Conservation (phyloP, 164 flowering plant genomes). For the Aristolochia contorta region DNA sequence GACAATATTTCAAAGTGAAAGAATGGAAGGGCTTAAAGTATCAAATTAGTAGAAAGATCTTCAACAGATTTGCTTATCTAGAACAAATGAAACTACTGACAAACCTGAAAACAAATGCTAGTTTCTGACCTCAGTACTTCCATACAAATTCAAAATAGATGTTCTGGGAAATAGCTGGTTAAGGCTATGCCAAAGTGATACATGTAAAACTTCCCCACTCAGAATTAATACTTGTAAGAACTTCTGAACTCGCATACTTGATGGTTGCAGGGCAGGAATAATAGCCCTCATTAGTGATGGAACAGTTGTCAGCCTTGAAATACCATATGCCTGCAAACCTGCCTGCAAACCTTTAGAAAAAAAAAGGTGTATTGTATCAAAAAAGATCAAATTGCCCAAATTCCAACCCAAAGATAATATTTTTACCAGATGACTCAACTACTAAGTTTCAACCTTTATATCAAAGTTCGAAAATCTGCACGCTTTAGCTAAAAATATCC, state of each 20-base stretch:
- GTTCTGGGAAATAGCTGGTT: slow-evolving; percentile 51
- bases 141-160: slow-evolving; percentile 77
- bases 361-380: slow-evolving; percentile 2
- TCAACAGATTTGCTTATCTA: no score
- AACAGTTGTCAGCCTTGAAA: slow-evolving; percentile 64
- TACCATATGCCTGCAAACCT: slow-evolving; percentile 42
- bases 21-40: no score
- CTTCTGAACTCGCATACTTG: slow-evolving; percentile 11
- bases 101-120: not conserved
- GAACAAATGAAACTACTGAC: not conserved
- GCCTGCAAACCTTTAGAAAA: slow-evolving; percentile 37
- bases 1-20: no score
- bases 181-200: slow-evolving; percentile 51
- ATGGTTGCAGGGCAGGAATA: slow-evolving; percentile 45
- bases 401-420: not conserved
- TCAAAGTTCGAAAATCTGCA: no score
- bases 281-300: slow-evolving; percentile 70
- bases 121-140: slow-evolving; percentile 87
- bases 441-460: no score
- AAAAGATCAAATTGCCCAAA: not conserved
- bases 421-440: no score
- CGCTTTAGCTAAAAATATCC: no score
- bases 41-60: no score
- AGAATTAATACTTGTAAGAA: slow-evolving; percentile 56
- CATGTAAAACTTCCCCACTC: slow-evolving; percentile 75